Evolutionary conservation across 2,329 filamentous ascomycete genomes (phyloP).

Genomic region (Neoarthrinium moseri): DNA sequence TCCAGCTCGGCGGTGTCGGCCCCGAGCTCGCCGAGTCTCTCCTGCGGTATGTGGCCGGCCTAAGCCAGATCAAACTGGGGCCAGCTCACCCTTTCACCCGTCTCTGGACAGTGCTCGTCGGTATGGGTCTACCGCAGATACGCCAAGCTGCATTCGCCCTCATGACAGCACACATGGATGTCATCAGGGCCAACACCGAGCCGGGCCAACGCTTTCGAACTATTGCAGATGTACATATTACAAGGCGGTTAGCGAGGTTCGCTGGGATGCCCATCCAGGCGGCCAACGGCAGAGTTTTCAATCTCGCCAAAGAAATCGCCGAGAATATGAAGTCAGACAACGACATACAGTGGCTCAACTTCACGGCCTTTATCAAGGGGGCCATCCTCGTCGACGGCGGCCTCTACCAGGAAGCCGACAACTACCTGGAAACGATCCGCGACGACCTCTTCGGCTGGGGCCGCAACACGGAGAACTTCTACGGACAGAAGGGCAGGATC

Average conservation of each 20-base stretch:
- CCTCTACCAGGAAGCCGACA: not conserved
- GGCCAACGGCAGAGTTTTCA: too few relatives aligned
- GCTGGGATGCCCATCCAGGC: too few relatives aligned
- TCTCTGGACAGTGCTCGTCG: slow-evolving; percentile 7
- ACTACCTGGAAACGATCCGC: not conserved
- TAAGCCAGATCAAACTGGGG: slow-evolving; percentile 9
- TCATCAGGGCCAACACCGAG: too few relatives aligned
- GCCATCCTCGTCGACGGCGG: too few relatives aligned
- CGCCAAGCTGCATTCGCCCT: not conserved
- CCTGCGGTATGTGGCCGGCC: slow-evolving; percentile 8
- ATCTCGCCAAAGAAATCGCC: too few relatives aligned
- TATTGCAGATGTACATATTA: too few relatives aligned
- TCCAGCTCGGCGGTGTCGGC: slow-evolving; percentile 2
- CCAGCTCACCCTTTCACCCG: slow-evolving; percentile 7
- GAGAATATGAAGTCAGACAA: too few relatives aligned
- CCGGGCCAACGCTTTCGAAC: too few relatives aligned
- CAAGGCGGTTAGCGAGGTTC: too few relatives aligned
- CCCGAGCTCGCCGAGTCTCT: slow-evolving; percentile 9
- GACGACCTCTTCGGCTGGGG: not conserved
- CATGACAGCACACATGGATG: not conserved
- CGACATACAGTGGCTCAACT: too few relatives aligned
- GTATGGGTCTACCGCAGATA: slow-evolving; percentile 1
- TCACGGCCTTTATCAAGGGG: too few relatives aligned
- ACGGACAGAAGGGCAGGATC: not conserved
- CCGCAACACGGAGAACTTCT: not conserved